These are phyloP conservation scores for Ulota crispa DNA, from an alignment of 225 moss, liverwort and hornwort species.

Conservation along the genomic window DNA sequence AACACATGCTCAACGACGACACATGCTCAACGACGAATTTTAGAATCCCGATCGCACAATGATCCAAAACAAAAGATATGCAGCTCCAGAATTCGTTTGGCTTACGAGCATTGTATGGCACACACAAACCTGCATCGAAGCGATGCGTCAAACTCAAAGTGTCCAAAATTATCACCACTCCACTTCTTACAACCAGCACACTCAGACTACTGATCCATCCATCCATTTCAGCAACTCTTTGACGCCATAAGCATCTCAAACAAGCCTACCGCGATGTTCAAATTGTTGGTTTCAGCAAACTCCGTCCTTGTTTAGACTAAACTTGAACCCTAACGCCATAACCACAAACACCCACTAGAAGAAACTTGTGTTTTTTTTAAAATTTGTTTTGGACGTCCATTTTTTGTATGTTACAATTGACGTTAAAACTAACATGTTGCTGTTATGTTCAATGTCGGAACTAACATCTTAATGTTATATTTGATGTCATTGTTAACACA, in stretches of 20 bases:
- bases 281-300: not conserved
- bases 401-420: too few relatives aligned
- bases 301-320: too few relatives aligned
- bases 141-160: not conserved
- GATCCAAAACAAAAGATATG: too few relatives aligned
- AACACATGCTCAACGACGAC: not conserved
- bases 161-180: not conserved
- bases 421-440: too few relatives aligned
- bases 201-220: not conserved
- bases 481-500: too few relatives aligned
- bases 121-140: not conserved
- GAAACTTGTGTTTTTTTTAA: too few relatives aligned
- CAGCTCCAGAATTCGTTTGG: not conserved
- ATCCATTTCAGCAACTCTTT: not conserved
- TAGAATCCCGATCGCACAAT: not conserved
- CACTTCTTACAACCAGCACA: not conserved
- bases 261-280: too few relatives aligned
- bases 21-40: not conserved
- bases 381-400: too few relatives aligned
- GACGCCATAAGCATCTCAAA: not conserved
- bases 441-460: too few relatives aligned
- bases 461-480: too few relatives aligned
- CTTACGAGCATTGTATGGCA: not conserved
- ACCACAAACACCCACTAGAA: accelerated
- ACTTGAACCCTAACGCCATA: not conserved